Conservation (phyloP, 345 rosid species). For the Corymbia maculata region DNA sequence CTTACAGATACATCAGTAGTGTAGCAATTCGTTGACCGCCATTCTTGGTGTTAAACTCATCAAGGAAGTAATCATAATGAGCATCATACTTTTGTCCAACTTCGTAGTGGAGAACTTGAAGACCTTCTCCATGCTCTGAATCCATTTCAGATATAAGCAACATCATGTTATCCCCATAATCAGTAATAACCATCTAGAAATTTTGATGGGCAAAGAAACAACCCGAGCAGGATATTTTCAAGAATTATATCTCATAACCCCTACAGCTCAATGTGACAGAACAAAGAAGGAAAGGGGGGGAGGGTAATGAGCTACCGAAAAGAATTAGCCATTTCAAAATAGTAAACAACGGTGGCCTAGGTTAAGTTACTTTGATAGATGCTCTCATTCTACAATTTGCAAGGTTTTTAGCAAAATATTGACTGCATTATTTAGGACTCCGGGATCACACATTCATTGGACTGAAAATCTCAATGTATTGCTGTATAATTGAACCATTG, state of each 20-base stretch:
- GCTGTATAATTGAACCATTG: neutral
- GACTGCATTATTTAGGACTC: neutral
- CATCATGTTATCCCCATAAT: neutral
- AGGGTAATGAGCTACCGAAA: no score
- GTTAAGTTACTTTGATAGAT: neutral
- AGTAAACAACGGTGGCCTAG: neutral
- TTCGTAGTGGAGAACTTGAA: slow-evolving; percentile 86
- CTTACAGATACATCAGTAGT: slow-evolving; percentile 88
- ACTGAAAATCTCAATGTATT: neutral
- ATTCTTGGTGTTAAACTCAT: slow-evolving; percentile 71
- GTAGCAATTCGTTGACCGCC: slow-evolving; percentile 96
- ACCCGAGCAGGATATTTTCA: neutral
- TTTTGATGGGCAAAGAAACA: neutral
- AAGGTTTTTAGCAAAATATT: neutral
- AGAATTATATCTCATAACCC: neutral
- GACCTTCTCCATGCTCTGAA: slow-evolving; percentile 89
- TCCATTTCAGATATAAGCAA: neutral
- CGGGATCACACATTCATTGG: neutral
- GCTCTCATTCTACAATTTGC: neutral
- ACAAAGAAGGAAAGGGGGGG: neutral
- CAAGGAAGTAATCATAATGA: slow-evolving; percentile 88
- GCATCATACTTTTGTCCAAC: slow-evolving; percentile 84
- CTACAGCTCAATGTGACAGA: neutral
- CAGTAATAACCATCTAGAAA: neutral
- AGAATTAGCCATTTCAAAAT: neutral